Evolutionary conservation across 305 asterid genomes (phyloP), one percentile per base, ranked within the genome.

Genomic region (Fraxinus dipetala): DNA sequence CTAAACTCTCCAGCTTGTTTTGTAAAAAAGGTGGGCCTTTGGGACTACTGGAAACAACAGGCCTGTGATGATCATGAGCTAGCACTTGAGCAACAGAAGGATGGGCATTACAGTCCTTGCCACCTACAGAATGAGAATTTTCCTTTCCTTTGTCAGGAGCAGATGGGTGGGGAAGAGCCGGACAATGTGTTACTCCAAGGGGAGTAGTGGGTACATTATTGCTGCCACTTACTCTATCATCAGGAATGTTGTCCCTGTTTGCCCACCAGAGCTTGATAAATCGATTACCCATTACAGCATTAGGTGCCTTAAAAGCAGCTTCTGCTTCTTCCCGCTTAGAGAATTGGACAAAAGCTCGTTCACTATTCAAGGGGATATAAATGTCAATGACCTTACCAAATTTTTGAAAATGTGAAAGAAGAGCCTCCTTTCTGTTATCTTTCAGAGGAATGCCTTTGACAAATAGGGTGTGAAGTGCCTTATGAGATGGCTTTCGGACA

Each of bases 241-340:
- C 97, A 75, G 97, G 89, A 83, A 91, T 88, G 86, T 87, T 92
- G 85, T 96, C 94, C 83, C 99, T 91, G 82, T 91, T 95, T 82
- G 99, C 99, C 99, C 99, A 96, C 90, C 89, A 90, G 73, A 96
- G 93, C 91, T 91, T 95, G 87, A 96, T 91, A 88, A 96, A 96
- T 26, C 99, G 96, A 88, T 96, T 96, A 48, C 98, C 97, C 98
- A 94, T 95, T 40, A 96, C 96, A 22, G 99, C 99, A 91, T 96
- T 98, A 67, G 99, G 98, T 79, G 99, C 94, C 87, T 80, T 89
- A 67, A 95, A 35, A 13, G 99, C 98, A 5, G 94, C 92, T 83
- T 93, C 98, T 45, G 99, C 98, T 85, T 95, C 99, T 90, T 91
- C 97, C 85, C 94, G 91, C 87, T 87, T 93, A 3, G 93, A 91